Percentiles rank a stretch among this genome's conserved stretches.
phyloP scores from a whole-genome alignment of 345 rosid species.

The Diplotaxis tenuifolia region DNA sequence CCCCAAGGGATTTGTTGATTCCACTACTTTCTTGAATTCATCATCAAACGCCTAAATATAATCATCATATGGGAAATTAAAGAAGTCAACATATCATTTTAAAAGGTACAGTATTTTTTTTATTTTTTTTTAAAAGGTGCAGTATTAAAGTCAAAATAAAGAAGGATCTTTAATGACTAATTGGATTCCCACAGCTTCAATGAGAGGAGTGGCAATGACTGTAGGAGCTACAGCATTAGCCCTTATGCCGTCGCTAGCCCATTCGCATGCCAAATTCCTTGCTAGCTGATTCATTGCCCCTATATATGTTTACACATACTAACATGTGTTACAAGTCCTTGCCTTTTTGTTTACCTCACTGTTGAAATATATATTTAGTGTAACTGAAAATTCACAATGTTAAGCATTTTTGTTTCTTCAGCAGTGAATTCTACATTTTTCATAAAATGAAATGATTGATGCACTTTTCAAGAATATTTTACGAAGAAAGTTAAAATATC shows the following conservation, averaged over 20 bases:
- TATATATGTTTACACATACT: neutral
- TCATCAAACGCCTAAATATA: neutral
- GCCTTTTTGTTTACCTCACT: neutral
- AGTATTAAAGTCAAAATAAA: too few relatives aligned
- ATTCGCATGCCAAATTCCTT: neutral
- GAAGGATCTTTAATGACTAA: too few relatives aligned
- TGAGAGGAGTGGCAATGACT: neutral
- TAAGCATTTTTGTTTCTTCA: neutral
- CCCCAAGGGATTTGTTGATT: constrained; percentile 37
- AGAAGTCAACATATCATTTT: neutral
- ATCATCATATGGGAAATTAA: neutral
- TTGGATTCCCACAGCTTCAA: neutral
- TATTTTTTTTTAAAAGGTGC: too few relatives aligned
- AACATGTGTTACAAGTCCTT: neutral
- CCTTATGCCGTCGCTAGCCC: neutral
- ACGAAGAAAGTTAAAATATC: neutral
- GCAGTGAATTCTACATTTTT: neutral
- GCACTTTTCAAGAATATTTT: neutral
- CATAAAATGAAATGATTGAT: neutral
- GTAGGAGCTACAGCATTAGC: neutral
- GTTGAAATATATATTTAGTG: neutral
- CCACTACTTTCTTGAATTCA: neutral
- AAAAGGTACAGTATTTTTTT: too few relatives aligned
- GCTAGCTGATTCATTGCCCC: constrained; percentile 19
- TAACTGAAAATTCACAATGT: neutral